These are phyloP conservation scores for Ustulina deusta DNA, from an alignment of 2,329 filamentous ascomycete species.

Conservation along the genomic window DNA sequence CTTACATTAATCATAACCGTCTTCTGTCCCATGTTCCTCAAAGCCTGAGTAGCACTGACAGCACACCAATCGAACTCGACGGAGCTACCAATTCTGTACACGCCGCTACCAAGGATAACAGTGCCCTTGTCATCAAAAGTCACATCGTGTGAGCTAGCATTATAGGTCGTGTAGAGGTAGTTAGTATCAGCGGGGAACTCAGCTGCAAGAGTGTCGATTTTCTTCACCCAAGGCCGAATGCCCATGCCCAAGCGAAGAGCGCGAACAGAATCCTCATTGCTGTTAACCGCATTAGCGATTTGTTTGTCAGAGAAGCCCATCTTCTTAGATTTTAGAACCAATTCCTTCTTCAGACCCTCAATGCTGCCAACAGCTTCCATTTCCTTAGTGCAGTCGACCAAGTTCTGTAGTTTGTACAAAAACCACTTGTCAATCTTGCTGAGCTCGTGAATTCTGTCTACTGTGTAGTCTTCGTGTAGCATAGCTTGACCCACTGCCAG, in stretches of 20 bases:
- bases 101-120: conserved; percentile 90
- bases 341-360: conserved; percentile 86
- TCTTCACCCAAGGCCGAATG: conserved; percentile 96
- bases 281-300: conserved; percentile 86
- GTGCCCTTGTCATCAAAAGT: conserved; percentile 92
- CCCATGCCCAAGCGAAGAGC: conserved; percentile 86
- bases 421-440: conserved; percentile 99
- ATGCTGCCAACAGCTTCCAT: conserved; percentile 87
- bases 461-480: conserved; percentile 95
- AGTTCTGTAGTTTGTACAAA: conserved; percentile 96
- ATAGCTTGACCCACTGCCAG: conserved; percentile 97
- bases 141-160: conserved; percentile 92
- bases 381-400: conserved; percentile 89
- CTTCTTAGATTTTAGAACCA: conserved; percentile 93
- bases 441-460: conserved; percentile 90
- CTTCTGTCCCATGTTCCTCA: conserved; percentile 91
- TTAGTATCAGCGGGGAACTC: conserved; percentile 97
- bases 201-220: conserved; percentile 95
- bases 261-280: conserved; percentile 90
- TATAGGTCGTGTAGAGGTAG: conserved; percentile 98
- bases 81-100: conserved; percentile 96
- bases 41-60: conserved; percentile 85
- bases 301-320: conserved; percentile 97
- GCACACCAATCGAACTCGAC: conserved; percentile 99
- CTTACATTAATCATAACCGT: conserved; percentile 94